phyloP scores from a whole-genome alignment of 495 filamentous ascomycete genomes.

The Talaromyces liani region DNA sequence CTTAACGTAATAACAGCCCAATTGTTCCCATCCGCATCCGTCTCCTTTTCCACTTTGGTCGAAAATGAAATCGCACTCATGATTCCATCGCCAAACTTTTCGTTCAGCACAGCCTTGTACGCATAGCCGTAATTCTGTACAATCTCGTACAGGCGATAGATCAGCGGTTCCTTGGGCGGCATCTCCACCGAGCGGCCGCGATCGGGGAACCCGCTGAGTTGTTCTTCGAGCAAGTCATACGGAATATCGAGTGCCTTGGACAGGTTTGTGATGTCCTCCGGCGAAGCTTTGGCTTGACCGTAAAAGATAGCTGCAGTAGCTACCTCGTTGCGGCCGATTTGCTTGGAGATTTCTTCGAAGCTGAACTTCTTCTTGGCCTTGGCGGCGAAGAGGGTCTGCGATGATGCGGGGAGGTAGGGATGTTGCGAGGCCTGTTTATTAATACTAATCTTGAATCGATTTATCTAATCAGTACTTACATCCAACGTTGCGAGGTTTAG shows the following conservation, averaged over 20 bases:
- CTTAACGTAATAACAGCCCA: constrained; percentile 90
- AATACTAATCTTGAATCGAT: background rate
- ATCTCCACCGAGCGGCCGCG: constrained; percentile 80
- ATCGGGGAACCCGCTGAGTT: constrained; percentile 71
- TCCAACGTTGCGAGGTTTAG: constrained; percentile 16
- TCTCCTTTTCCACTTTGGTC: constrained; percentile 94
- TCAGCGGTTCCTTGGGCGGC: constrained; percentile 89
- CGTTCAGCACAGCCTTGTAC: constrained; percentile 93
- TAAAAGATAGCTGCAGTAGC: constrained; percentile 92
- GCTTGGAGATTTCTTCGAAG: constrained; percentile 72
- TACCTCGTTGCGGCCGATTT: constrained; percentile 81
- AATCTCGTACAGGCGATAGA: constrained; percentile 93
- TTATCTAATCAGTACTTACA: constrained; percentile 7
- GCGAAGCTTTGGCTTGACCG: constrained; percentile 75
- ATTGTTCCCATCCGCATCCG: constrained; percentile 67
- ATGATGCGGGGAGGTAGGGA: constrained; percentile 56
- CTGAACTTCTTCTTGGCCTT: constrained; percentile 68
- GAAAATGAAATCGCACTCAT: constrained; percentile 96
- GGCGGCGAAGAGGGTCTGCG: constrained; percentile 71
- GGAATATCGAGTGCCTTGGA: constrained; percentile 58
- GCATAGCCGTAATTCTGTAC: constrained; percentile 98
- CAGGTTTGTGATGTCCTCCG: constrained; percentile 70
- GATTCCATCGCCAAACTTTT: constrained; percentile 98
- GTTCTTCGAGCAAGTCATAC: constrained; percentile 45
- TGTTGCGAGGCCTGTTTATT: constrained; percentile 29